Evolutionary conservation across 2,329 filamentous ascomycete genomes (phyloP), one percentile per base, ranked within the genome.

Genomic region (Exophiala sideris): DNA sequence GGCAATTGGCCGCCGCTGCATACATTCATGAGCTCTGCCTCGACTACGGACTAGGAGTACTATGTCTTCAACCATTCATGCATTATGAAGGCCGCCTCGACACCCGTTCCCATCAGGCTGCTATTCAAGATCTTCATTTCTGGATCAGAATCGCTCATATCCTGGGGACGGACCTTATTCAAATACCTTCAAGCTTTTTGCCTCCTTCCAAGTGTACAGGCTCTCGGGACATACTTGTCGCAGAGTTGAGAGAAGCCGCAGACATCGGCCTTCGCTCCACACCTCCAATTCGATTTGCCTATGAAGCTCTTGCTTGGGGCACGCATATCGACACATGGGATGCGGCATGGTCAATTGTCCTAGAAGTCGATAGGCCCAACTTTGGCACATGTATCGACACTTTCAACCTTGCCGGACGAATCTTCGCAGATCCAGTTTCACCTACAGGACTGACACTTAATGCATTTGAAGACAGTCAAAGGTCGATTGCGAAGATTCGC

Each of bases 331-430:
- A 89, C 65, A 83, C 77, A 0, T 92, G 88, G 88, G 87, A 91
- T 66, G 71, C 74, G 9, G 82, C 80, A 60, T 92, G 86, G 85
- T 80, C 85, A 5, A 73, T 90, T 2, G 82, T 91, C 0, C 70
- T 77, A 61, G 72, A 71, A 2, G 86, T 91, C 24, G 76, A 88
- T 67, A 71, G 86, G 6, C 70, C 78, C 7, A 91, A 91, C 69
- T 89, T 91, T 65, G 88, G 88, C 6, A 73, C 90, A 38, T 90
- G 87, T 65, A 76, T 91, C 20, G 88, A 91, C 69, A 89, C 84
- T 0, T 91, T 89, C 73, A 89, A 91, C 68, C 86, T 91, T 55
- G 81, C 86, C 0, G 87, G 82, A 0, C 73, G 83, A 5, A 80
- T 89, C 55, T 91, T 82, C 61, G 88, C 85, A 0, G 87, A 91